Evolutionary conservation across 2,329 filamentous ascomycete genomes (phyloP), one percentile per base, ranked within the genome.

Genomic region (Colletotrichum filicis): DNA sequence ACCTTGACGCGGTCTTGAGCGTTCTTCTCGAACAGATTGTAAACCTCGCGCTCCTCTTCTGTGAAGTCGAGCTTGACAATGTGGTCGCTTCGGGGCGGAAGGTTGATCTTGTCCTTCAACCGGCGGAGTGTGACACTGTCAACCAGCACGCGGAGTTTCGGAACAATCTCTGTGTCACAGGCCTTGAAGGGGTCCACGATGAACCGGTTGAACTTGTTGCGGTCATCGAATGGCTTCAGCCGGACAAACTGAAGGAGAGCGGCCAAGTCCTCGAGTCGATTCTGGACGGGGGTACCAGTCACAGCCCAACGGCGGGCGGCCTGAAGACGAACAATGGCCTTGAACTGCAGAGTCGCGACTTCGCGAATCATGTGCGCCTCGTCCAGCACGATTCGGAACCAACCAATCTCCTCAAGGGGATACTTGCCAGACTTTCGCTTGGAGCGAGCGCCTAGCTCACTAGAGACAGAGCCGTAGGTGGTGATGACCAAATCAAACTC

Each of bases 241-340:
- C 93, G 91, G 55, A 98, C 85, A 79, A 98, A 98, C 37, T 92
- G 94, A 71, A 98, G 91, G 3, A 98, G 86, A 1, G 96, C 94
- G 16, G 94, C 94, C 26, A 98, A 87, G 80, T 99, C 97, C 76
- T 97, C 95, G 2, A 98, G 87, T 4, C 94, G 92, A 79, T 99
- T 99, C 82, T 98, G 96, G 9, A 98, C 94, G 0, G 95, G 97
- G 0, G 97, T 98, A 67, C 96, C 97, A 0, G 97, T 98, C n/a
- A 98, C 94, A 3, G 95, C 96, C 97, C 97, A 99, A 42, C 95
- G 92, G 37, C 95, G 91, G 79, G 94, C 90, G 2, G 95, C 94
- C 73, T 93, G 89, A 3, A 98, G 86, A 24, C 91, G 89, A 75
- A 95, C 95, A 24, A 97, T 94, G 3, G 94, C 94, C 80, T 95